These are phyloP conservation scores for Colletotrichum magnum DNA, from an alignment of 2,329 filamentous ascomycete genomes.

Conservation along the genomic window DNA sequence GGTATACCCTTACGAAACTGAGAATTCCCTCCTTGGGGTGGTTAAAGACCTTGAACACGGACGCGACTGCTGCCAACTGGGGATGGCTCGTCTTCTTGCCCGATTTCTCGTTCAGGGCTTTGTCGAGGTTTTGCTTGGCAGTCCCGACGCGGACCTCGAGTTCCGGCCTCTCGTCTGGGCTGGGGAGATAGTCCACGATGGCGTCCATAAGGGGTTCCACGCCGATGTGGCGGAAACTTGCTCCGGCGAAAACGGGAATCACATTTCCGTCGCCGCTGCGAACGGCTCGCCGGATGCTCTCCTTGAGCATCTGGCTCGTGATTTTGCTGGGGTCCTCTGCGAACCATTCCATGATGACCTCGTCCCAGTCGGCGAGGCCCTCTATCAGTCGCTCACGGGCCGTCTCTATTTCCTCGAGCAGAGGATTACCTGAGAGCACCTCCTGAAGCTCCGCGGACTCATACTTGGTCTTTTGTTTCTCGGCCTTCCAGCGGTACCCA, in stretches of 20 bases:
- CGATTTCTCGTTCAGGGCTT: conserved; percentile 45
- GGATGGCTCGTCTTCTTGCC: conserved; percentile 51
- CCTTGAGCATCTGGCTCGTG: conserved; percentile 74
- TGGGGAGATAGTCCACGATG: conserved; percentile 88
- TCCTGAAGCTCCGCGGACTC: conserved; percentile 46
- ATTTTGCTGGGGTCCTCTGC: conserved; percentile 85
- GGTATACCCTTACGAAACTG: conserved; percentile 93
- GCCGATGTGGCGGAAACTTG: conserved; percentile 93
- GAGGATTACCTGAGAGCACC: conserved; percentile 61
- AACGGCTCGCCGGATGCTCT: conserved; percentile 81
- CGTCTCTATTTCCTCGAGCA: conserved; percentile 77
- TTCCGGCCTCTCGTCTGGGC: conserved; percentile 84
- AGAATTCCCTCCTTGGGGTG: conserved; percentile 88
- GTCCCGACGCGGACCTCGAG: conserved; percentile 80
- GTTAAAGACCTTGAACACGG: conserved; percentile 95
- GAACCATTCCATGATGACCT: conserved; percentile 86
- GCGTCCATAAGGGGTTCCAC: conserved; percentile 93
- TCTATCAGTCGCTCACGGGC: conserved; percentile 87
- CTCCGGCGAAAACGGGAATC: conserved; percentile 90
- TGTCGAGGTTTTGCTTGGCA: conserved; percentile 61
- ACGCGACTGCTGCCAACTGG: conserved; percentile 66
- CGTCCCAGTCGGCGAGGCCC: conserved; percentile 88
- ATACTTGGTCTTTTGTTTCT: conserved; percentile 52
- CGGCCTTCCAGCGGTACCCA: conserved; percentile 78
- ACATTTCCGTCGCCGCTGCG: conserved; percentile 77